Evolutionary conservation across 257 asterid genomes (phyloP).

Genomic region (Prunella vulgaris): DNA sequence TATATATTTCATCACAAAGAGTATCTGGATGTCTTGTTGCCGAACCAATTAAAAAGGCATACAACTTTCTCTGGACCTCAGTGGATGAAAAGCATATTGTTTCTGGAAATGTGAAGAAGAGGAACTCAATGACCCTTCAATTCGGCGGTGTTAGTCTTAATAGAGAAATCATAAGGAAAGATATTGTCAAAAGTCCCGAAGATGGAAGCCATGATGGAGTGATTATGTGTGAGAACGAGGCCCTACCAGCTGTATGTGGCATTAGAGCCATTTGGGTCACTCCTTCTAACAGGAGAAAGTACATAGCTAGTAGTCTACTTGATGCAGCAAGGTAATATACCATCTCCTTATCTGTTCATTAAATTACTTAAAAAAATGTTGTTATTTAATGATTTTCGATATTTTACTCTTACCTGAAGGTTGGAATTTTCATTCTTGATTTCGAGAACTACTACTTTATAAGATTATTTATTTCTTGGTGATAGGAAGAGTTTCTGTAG

Average conservation of each 20-base stretch:
- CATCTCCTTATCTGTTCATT: not conserved
- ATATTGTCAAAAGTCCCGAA: constrained; percentile 22
- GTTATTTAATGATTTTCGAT: not conserved
- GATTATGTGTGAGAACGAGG: constrained; percentile 44
- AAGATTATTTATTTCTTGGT: not conserved
- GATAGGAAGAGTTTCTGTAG: constrained; percentile 62
- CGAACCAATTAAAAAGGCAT: constrained; percentile 60
- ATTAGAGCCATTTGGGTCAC: constrained; percentile 91
- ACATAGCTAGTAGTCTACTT: constrained; percentile 57
- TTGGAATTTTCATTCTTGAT: not conserved
- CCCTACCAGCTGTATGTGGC: constrained; percentile 68
- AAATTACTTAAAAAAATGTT: not conserved
- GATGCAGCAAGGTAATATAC: constrained; percentile 67
- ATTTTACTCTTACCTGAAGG: not conserved
- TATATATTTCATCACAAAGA: constrained; percentile 58
- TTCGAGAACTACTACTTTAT: not conserved
- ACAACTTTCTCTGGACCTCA: constrained; percentile 41
- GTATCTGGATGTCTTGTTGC: constrained; percentile 64
- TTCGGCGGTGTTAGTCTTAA: constrained; percentile 68
- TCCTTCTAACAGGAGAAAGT: constrained; percentile 74
- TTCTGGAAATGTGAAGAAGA: constrained; percentile 29
- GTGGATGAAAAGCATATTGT: not conserved
- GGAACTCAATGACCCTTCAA: constrained; percentile 40
- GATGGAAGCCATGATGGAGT: constrained; percentile 42
- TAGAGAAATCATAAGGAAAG: constrained; percentile 54